phyloP scores from a whole-genome alignment of 192 early-diverging fungal genomes.

The Umbelopsis sp. region DNA sequence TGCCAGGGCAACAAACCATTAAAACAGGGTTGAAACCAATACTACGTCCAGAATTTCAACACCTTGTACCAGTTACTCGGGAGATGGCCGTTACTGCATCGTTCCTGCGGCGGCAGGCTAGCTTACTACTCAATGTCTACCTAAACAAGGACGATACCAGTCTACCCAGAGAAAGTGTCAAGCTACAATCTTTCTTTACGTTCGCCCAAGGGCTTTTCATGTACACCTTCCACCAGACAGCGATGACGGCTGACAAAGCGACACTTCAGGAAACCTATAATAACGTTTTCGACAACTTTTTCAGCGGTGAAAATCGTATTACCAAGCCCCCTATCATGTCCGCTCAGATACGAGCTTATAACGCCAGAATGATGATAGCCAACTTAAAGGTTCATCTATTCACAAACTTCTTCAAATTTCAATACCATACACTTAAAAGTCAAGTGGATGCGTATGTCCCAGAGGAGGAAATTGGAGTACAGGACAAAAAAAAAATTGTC shows the following conservation, averaged over 20 bases:
- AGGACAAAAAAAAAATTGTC: neutral
- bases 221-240: neutral
- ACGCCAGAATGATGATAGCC: neutral
- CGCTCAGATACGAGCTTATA: neutral
- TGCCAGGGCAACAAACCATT: neutral
- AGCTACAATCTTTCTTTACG: neutral
- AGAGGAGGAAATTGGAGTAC: neutral
- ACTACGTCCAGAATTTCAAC: neutral
- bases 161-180: neutral
- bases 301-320: neutral
- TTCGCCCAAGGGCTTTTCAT: neutral
- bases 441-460: neutral
- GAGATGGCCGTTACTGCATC: neutral
- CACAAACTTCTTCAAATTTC: neutral
- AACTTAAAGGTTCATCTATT: neutral
- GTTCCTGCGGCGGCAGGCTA: neutral
- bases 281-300: neutral
- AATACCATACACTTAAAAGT: neutral
- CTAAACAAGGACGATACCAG: neutral
- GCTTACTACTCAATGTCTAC: neutral
- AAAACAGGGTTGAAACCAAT: neutral
- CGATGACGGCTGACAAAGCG: neutral
- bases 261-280: neutral
- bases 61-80: neutral
- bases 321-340: neutral